Evolutionary conservation across 2,329 filamentous ascomycete genomes (phyloP).

Genomic region (Periglandula ipomoeae): DNA sequence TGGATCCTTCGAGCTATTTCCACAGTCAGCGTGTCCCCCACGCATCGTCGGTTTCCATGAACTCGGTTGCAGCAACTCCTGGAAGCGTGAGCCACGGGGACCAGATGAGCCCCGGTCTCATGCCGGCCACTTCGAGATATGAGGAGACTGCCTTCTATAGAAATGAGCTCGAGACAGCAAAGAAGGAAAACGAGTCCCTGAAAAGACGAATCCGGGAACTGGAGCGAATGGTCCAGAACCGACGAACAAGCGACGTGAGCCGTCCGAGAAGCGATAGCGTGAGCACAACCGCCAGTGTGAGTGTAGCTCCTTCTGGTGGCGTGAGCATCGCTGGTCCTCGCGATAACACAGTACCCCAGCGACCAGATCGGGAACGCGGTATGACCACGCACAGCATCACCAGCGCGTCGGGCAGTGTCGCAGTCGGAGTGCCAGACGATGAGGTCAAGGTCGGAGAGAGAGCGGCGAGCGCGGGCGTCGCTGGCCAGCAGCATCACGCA

Average conservation of each 20-base stretch:
- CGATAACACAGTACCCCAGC: slow-evolving; percentile 20
- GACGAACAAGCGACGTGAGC: slow-evolving; percentile 37
- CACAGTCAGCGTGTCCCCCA: slow-evolving; percentile 35
- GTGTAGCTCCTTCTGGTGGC: slow-evolving; percentile 25
- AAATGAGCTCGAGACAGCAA: slow-evolving; percentile 50
- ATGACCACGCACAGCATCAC: slow-evolving; percentile 32
- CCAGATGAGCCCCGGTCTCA: slow-evolving; percentile 42
- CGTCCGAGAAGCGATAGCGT: slow-evolving; percentile 41
- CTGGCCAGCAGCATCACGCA: slow-evolving; percentile 1
- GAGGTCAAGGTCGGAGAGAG: slow-evolving; percentile 54
- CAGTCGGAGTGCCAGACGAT: slow-evolving; percentile 48
- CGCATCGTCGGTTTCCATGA: slow-evolving; percentile 22
- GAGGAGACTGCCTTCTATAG: slow-evolving; percentile 54
- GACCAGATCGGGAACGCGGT: slow-evolving; percentile 34
- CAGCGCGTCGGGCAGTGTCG: slow-evolving; percentile 36
- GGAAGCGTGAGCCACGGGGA: slow-evolving; percentile 25
- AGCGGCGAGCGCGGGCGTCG: slow-evolving; percentile 38
- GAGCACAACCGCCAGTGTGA: slow-evolving; percentile 43
- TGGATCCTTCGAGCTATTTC: slow-evolving; percentile 36
- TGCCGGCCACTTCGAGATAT: slow-evolving; percentile 50
- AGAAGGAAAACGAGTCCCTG: slow-evolving; percentile 54
- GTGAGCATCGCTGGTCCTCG: slow-evolving; percentile 38
- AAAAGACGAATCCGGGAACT: slow-evolving; percentile 54
- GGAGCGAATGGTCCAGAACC: slow-evolving; percentile 44
- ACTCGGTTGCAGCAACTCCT: slow-evolving; percentile 31